Conservation (phyloP, 2,329 filamentous ascomycete genomes). For the Fonsecaea erecta region DNA sequence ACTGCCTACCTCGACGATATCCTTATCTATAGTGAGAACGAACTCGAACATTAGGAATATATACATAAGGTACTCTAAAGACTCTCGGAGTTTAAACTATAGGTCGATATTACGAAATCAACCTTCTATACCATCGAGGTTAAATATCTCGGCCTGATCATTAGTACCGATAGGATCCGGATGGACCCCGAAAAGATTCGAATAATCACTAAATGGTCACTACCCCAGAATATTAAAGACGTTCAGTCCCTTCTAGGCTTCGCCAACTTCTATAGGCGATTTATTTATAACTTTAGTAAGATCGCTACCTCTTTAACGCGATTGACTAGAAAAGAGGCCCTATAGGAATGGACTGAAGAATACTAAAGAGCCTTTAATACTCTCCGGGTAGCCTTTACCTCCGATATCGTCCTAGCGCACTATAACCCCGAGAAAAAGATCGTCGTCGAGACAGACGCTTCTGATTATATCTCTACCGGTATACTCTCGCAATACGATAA, state of each 20-base stretch:
- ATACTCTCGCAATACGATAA: constrained; percentile 20
- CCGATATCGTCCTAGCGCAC: not conserved
- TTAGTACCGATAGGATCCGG: not conserved
- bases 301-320: not conserved
- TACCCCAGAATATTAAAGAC: not conserved
- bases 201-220: not conserved
- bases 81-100: not conserved
- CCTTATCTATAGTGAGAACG: constrained; percentile 25
- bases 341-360: not conserved
- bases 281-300: not conserved
- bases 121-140: not conserved
- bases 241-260: not conserved
- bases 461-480: constrained; percentile 9
- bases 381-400: not conserved
- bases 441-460: constrained; percentile 24
- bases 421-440: not conserved
- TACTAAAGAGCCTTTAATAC: not conserved
- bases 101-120: not conserved
- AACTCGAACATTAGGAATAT: not conserved
- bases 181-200: not conserved
- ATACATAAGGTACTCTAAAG: not conserved
- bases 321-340: not conserved
- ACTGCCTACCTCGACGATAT: constrained; percentile 35
- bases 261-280: not conserved
- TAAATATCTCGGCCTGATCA: not conserved